phyloP scores from a whole-genome alignment of 495 filamentous ascomycete genomes.

The Gamarada debralockiae region DNA sequence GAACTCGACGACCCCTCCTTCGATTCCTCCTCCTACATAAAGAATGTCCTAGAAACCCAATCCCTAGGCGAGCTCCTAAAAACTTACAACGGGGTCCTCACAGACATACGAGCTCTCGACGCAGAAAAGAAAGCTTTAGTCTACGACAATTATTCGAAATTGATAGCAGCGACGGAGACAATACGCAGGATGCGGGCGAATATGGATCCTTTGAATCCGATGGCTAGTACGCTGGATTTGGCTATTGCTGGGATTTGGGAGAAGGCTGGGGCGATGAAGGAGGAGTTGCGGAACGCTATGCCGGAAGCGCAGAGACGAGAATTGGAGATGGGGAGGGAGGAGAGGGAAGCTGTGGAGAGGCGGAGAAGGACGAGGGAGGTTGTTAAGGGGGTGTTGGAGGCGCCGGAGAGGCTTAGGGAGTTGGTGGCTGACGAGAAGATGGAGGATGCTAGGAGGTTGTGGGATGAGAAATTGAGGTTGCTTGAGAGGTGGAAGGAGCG shows the following conservation, averaged over 20 bases:
- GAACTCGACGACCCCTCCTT: constrained; percentile 58
- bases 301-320: constrained; percentile 22
- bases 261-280: constrained; percentile 62
- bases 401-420: constrained; percentile 56
- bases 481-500: constrained; percentile 47
- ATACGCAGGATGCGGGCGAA: constrained; percentile 79
- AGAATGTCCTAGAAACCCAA: constrained; percentile 58
- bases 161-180: constrained; percentile 92
- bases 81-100: constrained; percentile 59
- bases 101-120: constrained; percentile 83
- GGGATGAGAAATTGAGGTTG: constrained; percentile 51
- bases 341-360: constrained; percentile 28
- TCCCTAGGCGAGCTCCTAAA: constrained; percentile 61
- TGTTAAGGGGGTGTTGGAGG: constrained; percentile 65
- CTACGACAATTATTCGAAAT: constrained; percentile 96
- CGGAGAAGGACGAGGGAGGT: constrained; percentile 58
- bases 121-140: constrained; percentile 95
- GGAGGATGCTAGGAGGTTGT: constrained; percentile 55
- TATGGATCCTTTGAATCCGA: constrained; percentile 70
- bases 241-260: constrained; percentile 80
- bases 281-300: constrained; percentile 45
- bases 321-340: constrained; percentile 28
- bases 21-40: constrained; percentile 54
- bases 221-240: constrained; percentile 67
- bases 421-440: constrained; percentile 60